These are phyloP conservation scores for bread wheat (Triticum aestivum) DNA, from an alignment of 176 grass and related monocot species.

Conservation along the genomic window DNA sequence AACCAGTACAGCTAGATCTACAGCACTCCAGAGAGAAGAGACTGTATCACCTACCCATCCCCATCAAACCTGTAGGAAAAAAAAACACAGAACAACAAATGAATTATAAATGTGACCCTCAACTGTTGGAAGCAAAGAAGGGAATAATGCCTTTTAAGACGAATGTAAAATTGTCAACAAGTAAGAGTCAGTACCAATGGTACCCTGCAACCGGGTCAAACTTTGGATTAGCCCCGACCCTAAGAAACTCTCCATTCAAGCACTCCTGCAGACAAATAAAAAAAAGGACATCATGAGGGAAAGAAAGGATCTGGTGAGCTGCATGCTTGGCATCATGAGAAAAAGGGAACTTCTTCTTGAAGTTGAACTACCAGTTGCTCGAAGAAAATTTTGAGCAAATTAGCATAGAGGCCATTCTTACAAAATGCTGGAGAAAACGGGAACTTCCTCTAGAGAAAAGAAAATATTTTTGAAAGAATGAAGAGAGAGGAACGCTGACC, in stretches of 20 bases:
- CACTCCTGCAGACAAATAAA: conserved; percentile 45
- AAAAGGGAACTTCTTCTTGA: not conserved
- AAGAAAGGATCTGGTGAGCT: too few species aligned
- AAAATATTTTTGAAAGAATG: too few species aligned
- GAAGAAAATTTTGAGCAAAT: not conserved
- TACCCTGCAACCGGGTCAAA: conserved; percentile 77
- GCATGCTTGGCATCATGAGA: not conserved
- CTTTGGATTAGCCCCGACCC: conserved; percentile 81
- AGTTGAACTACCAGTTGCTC: not conserved
- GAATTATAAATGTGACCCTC: not conserved
- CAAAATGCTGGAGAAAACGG: not conserved
- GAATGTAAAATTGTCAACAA: not conserved
- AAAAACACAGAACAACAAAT: not conserved
- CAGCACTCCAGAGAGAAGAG: not conserved
- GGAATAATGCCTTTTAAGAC: not conserved
- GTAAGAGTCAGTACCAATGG: conserved; percentile 63
- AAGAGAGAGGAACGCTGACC: conserved; percentile 15
- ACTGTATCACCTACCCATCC: conserved; percentile 65
- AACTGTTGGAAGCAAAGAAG: not conserved
- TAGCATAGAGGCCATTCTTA: not conserved
- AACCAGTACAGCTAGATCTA: too few species aligned
- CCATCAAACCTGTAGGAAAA: conserved; percentile 80
- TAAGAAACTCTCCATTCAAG: conserved; percentile 89
- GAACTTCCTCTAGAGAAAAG: too few species aligned
- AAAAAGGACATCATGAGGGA: not conserved